Conservation (phyloP, 371 early-diverging fungal genomes). For the Smittium mucronatum region DNA sequence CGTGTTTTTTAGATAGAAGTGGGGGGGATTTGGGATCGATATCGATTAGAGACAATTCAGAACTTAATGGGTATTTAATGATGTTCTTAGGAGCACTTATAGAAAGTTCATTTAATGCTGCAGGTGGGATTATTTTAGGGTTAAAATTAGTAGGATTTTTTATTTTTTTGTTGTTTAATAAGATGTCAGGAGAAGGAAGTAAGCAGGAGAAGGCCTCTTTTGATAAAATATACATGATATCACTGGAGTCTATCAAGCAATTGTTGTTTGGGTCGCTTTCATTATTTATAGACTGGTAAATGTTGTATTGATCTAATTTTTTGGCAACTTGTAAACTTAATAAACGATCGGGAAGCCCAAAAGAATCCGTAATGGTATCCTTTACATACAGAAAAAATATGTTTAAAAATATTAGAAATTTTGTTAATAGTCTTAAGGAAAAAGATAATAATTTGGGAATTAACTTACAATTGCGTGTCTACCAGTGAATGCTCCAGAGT, state of each 20-base stretch:
- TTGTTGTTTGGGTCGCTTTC: background rate
- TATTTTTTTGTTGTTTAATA: background rate
- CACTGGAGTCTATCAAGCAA: constrained; percentile 1
- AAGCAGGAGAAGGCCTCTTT: background rate
- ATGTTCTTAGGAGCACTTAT: background rate
- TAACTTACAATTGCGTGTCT: constrained; percentile 8
- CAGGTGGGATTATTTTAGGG: background rate
- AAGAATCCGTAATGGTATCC: constrained; percentile 6
- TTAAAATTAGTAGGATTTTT: background rate
- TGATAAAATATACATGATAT: background rate
- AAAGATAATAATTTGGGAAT: background rate
- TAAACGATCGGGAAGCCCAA: background rate
- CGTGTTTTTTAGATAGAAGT: background rate
- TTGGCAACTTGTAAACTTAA: constrained; percentile 8
- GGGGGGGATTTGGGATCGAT: background rate
- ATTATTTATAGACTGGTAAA: constrained; percentile 6
- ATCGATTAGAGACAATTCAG: background rate
- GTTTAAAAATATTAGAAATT: background rate
- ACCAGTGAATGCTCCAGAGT: constrained; percentile 2
- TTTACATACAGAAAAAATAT: background rate
- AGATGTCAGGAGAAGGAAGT: background rate
- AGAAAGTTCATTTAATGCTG: background rate
- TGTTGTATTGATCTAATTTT: constrained; percentile 3
- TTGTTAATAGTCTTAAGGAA: no score
- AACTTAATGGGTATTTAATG: background rate